phyloP scores from a whole-genome alignment of 192 early-diverging fungal species.

The Rhizophagus clarus region DNA sequence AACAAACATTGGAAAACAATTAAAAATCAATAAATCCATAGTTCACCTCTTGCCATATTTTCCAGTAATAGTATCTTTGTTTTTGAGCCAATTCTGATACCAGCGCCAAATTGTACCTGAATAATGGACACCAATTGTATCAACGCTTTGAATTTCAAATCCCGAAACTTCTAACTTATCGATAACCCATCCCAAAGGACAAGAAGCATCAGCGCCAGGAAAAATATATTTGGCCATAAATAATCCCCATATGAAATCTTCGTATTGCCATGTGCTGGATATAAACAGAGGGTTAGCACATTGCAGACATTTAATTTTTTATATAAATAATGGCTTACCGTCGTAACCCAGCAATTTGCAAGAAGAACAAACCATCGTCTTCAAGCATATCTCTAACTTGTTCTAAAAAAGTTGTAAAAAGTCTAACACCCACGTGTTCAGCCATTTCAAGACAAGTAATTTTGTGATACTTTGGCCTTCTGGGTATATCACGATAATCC shows the following conservation, averaged over 20 bases:
- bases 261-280: conserved; percentile 56
- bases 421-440: conserved; percentile 96
- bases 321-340: conserved; percentile 14
- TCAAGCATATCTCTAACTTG: conserved; percentile 94
- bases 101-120: conserved; percentile 92
- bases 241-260: conserved; percentile 79
- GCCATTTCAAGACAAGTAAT: conserved; percentile 99
- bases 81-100: conserved; percentile 98
- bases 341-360: conserved; percentile 97
- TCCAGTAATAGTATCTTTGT: conserved; percentile 80
- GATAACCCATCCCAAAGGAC: conserved; percentile 94
- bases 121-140: conserved; percentile 97
- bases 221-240: conserved; percentile 99
- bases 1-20: not conserved
- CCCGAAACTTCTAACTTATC: conserved; percentile 92
- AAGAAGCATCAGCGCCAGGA: conserved; percentile 97
- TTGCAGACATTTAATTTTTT: no score
- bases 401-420: conserved; percentile 85
- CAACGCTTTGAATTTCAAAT: conserved; percentile 86
- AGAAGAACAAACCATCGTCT: conserved; percentile 97
- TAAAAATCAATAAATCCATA: not conserved
- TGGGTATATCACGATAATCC: conserved; percentile 98
- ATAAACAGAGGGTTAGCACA: not conserved
- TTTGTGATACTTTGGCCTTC: conserved; percentile 86
- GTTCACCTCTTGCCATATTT: conserved; percentile 86